Conservation (phyloP, 495 filamentous ascomycete species). For the Evernia prunastri region DNA sequence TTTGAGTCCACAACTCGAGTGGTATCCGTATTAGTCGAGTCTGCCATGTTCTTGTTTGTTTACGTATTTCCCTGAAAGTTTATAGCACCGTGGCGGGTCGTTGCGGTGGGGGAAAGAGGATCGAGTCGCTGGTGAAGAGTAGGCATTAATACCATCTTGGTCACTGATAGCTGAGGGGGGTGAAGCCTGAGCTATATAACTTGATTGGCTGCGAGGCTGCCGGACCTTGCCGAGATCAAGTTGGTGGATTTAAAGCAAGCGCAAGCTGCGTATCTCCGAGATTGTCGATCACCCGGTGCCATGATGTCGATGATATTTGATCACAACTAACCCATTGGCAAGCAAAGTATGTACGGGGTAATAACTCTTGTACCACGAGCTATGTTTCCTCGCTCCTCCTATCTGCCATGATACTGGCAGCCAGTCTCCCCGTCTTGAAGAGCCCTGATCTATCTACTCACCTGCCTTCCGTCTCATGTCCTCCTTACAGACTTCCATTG, state of each 20-base stretch:
- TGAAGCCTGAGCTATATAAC: not conserved
- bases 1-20: constrained; percentile 19
- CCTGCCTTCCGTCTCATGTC: constrained; percentile 7
- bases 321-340: not conserved
- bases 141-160: not conserved
- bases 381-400: not conserved
- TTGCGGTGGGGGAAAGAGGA: not conserved
- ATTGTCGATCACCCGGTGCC: not conserved
- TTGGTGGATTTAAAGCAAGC: constrained; percentile 3
- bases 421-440: not conserved
- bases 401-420: constrained; percentile 1
- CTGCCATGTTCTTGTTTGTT: constrained; percentile 11
- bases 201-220: not conserved
- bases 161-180: too few species aligned
- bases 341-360: not conserved
- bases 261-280: not conserved
- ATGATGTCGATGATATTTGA: not conserved
- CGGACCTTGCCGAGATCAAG: not conserved
- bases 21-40: constrained; percentile 17
- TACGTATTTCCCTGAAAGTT: not conserved
- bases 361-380: too few species aligned
- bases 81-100: not conserved
- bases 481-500: constrained; percentile 17
- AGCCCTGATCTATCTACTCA: not conserved
- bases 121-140: too few species aligned